A percentile compares a stretch with the other conserved stretches of the same genome.
phyloP scores from a whole-genome alignment of 2,329 filamentous ascomycete genomes.

The Aotearoamyces nothofagi region DNA sequence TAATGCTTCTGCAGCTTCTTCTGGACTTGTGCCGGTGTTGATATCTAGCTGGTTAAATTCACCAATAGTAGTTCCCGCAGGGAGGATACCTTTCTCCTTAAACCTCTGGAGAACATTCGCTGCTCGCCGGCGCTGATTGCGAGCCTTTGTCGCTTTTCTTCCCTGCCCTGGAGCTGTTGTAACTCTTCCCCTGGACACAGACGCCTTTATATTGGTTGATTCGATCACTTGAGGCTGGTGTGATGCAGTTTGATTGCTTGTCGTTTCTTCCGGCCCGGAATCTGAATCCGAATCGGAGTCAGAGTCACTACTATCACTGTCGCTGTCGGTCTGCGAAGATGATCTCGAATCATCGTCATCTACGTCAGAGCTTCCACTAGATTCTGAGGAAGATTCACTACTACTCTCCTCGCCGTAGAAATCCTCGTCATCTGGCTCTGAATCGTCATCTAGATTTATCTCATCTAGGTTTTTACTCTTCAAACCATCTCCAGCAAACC shows the following conservation, averaged over 20 bases:
- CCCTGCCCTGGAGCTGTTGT: conserved; percentile 31
- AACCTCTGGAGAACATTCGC: conserved; percentile 32
- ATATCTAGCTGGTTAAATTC: conserved; percentile 27
- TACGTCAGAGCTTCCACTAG: conserved; percentile 4
- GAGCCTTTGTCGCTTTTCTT: conserved; percentile 30
- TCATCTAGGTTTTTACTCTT: too few relatives aligned
- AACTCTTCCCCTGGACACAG: conserved; percentile 10
- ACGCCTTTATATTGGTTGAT: background rate
- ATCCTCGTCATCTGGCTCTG: conserved; percentile 9
- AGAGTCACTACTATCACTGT: too few relatives aligned
- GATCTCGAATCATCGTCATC: conserved; percentile 3
- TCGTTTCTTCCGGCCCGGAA: conserved; percentile 22
- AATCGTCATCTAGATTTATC: conserved; percentile 9
- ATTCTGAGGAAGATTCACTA: conserved; percentile 4
- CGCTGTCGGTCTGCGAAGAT: conserved; percentile 8
- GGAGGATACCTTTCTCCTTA: conserved; percentile 35
- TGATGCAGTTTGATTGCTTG: conserved; percentile 12
- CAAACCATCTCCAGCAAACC: conserved; percentile 8
- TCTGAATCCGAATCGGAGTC: conserved; percentile 23
- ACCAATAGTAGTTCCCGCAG: conserved; percentile 30
- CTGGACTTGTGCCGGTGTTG: conserved; percentile 8
- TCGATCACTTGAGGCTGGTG: background rate
- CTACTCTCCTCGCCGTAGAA: conserved; percentile 13
- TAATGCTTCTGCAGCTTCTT: conserved; percentile 11
- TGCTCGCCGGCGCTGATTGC: conserved; percentile 37